Evolutionary conservation across 2,329 filamentous ascomycete genomes (phyloP).

Genomic region (Verticillium klebahnii): DNA sequence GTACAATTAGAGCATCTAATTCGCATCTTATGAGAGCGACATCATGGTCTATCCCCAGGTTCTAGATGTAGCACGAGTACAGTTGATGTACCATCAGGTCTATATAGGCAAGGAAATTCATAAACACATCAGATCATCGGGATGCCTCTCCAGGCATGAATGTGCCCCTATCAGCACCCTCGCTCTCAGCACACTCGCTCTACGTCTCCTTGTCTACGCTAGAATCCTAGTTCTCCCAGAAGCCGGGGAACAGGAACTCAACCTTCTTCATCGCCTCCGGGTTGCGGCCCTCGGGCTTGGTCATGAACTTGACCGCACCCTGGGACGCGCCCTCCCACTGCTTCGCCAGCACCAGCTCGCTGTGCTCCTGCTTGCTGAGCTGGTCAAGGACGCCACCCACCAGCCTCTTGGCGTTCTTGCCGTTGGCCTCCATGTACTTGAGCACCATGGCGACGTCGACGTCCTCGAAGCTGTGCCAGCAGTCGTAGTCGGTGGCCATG

Average conservation of each 20-base stretch:
- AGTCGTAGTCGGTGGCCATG: constrained; percentile 99
- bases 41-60: background rate
- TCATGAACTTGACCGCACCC: constrained; percentile 77
- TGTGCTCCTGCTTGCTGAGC: constrained; percentile 72
- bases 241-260: constrained; percentile 82
- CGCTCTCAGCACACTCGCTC: constrained; percentile 1
- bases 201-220: background rate
- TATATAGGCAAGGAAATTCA: constrained; percentile 2
- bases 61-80: background rate
- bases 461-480: constrained; percentile 80
- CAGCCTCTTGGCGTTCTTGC: constrained; percentile 78
- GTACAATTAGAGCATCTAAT: no score
- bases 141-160: background rate
- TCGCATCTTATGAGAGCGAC: no score
- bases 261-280: constrained; percentile 74
- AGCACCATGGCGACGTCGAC: constrained; percentile 97
- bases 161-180: background rate
- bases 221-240: constrained; percentile 44
- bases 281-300: constrained; percentile 69
- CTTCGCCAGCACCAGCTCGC: constrained; percentile 71
- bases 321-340: constrained; percentile 73
- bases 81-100: constrained; percentile 3
- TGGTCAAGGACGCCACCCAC: constrained; percentile 85
- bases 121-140: background rate
- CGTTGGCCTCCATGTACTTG: constrained; percentile 92